phyloP scores from a whole-genome alignment of 805 yeast species.

The Starmerella cellae region DNA sequence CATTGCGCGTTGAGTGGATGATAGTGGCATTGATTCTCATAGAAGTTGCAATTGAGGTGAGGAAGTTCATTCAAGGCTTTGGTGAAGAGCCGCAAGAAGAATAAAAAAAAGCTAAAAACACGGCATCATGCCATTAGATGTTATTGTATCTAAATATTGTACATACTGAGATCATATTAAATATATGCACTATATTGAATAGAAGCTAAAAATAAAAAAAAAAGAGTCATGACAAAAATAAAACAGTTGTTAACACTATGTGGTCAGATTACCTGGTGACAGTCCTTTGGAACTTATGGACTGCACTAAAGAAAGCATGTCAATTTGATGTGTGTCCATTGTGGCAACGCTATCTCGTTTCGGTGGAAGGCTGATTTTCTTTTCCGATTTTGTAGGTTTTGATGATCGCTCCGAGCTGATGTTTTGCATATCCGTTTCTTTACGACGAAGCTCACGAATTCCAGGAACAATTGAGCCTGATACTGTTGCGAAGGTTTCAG shows the following conservation, averaged over 20 bases:
- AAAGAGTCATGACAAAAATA: not conserved
- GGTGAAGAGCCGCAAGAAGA: not conserved
- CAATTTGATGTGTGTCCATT: not conserved
- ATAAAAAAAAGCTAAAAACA: not conserved
- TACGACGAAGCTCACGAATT: constrained; percentile 7
- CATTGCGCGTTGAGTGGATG: constrained; percentile 75
- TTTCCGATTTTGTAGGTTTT: not conserved
- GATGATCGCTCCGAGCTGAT: not conserved
- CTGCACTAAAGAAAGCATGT: not conserved
- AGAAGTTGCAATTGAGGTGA: constrained; percentile 70
- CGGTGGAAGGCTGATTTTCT: constrained; percentile 1
- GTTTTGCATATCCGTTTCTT: constrained; percentile 14
- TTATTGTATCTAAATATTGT: not conserved
- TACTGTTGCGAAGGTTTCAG: not conserved
- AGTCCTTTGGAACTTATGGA: not conserved
- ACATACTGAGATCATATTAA: too few relatives aligned
- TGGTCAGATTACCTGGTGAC: constrained; percentile 2
- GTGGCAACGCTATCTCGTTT: not conserved
- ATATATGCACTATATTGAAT: not conserved
- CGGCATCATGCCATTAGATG: not conserved
- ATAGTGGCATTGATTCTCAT: constrained; percentile 70
- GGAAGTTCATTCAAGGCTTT: constrained; percentile 1
- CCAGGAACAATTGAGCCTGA: constrained; percentile 8
- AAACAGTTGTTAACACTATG: not conserved
- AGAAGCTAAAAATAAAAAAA: not conserved